phyloP scores from a whole-genome alignment of 2,329 filamentous ascomycete genomes.

The Thielaviopsis populi region DNA sequence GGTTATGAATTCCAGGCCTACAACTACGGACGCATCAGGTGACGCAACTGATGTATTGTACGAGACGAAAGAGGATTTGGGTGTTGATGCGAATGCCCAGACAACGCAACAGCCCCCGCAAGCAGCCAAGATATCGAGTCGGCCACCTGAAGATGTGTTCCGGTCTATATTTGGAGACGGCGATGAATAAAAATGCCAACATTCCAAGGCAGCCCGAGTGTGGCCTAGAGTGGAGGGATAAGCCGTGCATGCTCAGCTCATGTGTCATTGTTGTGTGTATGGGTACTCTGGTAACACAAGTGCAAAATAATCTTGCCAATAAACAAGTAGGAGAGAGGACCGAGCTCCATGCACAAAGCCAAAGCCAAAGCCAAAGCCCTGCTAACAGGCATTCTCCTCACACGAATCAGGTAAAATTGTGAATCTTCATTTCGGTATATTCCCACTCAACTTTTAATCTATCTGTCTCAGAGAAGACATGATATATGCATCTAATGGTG shows the following conservation, averaged over 20 bases:
- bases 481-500: background rate
- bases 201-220: too few species aligned
- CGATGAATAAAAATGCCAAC: background rate
- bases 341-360: background rate
- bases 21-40: background rate
- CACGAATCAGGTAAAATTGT: background rate
- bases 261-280: too few species aligned
- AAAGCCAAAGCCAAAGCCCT: background rate
- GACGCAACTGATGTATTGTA: background rate
- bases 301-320: background rate
- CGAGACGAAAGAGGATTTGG: background rate
- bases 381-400: background rate
- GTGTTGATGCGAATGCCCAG: background rate
- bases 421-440: background rate
- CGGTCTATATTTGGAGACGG: conserved; percentile 17
- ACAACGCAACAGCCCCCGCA: background rate
- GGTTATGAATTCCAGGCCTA: background rate
- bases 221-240: too few species aligned
- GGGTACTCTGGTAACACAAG: too few species aligned
- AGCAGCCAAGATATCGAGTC: background rate
- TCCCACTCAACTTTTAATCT: background rate
- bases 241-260: too few species aligned
- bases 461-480: background rate
- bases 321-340: background rate
- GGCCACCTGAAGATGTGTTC: conserved; percentile 16